These are phyloP conservation scores for Acephala macrosclerotiorum DNA, from an alignment of 2,329 filamentous ascomycete species.

Conservation along the genomic window DNA sequence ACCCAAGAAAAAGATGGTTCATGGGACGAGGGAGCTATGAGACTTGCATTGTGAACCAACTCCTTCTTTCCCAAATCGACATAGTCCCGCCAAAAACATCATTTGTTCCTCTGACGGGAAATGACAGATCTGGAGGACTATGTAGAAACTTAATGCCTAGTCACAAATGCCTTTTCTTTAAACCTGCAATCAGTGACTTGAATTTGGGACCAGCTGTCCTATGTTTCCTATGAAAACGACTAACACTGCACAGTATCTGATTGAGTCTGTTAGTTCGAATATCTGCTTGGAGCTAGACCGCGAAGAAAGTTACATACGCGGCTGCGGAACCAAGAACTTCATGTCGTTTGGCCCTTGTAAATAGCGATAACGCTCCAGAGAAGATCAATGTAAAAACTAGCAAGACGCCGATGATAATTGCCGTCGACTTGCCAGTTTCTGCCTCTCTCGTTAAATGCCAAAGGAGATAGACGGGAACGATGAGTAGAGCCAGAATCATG, in stretches of 20 bases:
- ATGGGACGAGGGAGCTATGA: too few relatives aligned
- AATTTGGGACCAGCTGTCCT: neutral
- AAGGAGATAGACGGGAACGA: constrained; percentile 32
- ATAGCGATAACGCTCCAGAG: constrained; percentile 28
- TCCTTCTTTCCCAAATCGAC: too few relatives aligned
- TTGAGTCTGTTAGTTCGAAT: neutral
- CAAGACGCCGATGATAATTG: constrained; percentile 23
- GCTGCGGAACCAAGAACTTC: constrained; percentile 34
- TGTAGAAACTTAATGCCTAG: too few relatives aligned
- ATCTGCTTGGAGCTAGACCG: neutral
- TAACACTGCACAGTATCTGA: constrained; percentile 37
- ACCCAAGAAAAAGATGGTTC: too few relatives aligned
- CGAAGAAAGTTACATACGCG: constrained; percentile 24
- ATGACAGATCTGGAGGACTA: too few relatives aligned
- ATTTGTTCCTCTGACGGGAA: too few relatives aligned
- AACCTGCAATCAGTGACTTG: too few relatives aligned
- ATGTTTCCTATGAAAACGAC: constrained; percentile 33
- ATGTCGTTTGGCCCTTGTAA: constrained; percentile 36
- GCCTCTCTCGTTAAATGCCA: constrained; percentile 18
- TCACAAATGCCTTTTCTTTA: too few relatives aligned
- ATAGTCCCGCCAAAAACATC: too few relatives aligned
- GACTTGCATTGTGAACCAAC: too few relatives aligned
- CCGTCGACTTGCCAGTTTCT: neutral
- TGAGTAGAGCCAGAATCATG: constrained; percentile 27
- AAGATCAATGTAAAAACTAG: constrained; percentile 33